Base-by-base conservation (phyloP, 2,329 filamentous ascomycete genomes). In the Ascochyta fabae region DNA sequence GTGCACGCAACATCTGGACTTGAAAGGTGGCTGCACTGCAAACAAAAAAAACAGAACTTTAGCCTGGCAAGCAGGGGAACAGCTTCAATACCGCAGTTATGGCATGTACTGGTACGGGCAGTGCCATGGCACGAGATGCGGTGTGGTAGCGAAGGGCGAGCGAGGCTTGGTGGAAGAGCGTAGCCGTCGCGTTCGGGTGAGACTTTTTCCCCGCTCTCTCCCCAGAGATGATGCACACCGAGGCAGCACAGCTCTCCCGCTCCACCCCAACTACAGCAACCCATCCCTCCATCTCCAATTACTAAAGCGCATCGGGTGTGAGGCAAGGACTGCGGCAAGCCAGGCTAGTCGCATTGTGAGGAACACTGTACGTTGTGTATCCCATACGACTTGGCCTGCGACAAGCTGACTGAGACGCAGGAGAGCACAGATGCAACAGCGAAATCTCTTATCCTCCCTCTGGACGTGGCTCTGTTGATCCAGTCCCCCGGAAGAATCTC, bases 391-490 rank as follows among this genome's bases (percentile, higher is more conserved):
- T 33, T 9, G 15, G 7, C n/a, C 19, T 3, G 44, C n/a, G 31
- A 31, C 33, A 35, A 42, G 48, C 53, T 56, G 43, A 51, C 26
- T 41, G 36, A 38, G 26, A 47, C 13, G 26, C 42, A 56, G 47
- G 19, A 31, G 36, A 47, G 53, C 43, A 51, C 47, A 56, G 53
- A 56, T 56, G 53, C 54, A 45, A 52, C 54, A 40, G 54, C 54
- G 54, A 57, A 57, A 57, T 52, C 54, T 57, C 54, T 57, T 57
- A 57, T 57, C 54, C 54, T 53, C 16, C 29, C 44, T 41, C 34
- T 50, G 42, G 44, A 57, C 10, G 22, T 46, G 45, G 40, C 33
- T 16, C 48, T 48, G 24, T 48, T 57, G 34, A 57, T 33, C 39
- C 44, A 40, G 16, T 35, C 12, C 23, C 29, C 48, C 45, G 54